Percentiles rank a stretch among this genome's conserved stretches.
phyloP scores from a whole-genome alignment of 345 rosid genomes.

The Mallotus nudiflorus region DNA sequence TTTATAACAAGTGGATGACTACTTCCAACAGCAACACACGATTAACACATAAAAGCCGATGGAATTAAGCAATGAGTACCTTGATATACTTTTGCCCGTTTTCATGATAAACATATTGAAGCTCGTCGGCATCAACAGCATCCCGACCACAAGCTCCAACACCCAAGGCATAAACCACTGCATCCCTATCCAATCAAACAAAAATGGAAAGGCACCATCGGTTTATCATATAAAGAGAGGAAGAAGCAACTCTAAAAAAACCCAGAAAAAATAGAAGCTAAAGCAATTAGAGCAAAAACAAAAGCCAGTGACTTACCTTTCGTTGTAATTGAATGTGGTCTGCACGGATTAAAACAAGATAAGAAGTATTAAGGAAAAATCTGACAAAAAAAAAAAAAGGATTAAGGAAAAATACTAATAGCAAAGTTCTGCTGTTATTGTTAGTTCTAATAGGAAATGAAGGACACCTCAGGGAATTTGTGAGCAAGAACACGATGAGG shows the following conservation, averaged over 20 bases:
- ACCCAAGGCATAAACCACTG: conserved; percentile 76
- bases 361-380: too few species aligned
- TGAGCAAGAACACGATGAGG: conserved; percentile 54
- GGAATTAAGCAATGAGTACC: conserved; percentile 36
- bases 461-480: conserved; percentile 65
- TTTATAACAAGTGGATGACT: too few species aligned
- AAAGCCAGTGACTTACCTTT: conserved; percentile 58
- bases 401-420: background rate
- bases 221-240: background rate
- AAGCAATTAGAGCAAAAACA: background rate
- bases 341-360: conserved; percentile 24
- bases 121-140: conserved; percentile 69
- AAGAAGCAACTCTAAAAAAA: too few species aligned
- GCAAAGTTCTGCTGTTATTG: background rate
- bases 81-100: conserved; percentile 62
- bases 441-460: background rate
- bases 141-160: conserved; percentile 76
- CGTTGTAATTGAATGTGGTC: conserved; percentile 52
- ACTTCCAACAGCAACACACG: too few species aligned
- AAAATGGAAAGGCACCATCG: too few species aligned
- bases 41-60: background rate
- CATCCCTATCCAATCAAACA: conserved; percentile 50
- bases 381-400: background rate
- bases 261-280: too few species aligned
- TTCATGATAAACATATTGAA: conserved; percentile 71